A percentile compares a stretch with the other conserved stretches of the same genome.
phyloP scores from a whole-genome alignment of 305 asterid genomes.

The Ruellia speciosa region DNA sequence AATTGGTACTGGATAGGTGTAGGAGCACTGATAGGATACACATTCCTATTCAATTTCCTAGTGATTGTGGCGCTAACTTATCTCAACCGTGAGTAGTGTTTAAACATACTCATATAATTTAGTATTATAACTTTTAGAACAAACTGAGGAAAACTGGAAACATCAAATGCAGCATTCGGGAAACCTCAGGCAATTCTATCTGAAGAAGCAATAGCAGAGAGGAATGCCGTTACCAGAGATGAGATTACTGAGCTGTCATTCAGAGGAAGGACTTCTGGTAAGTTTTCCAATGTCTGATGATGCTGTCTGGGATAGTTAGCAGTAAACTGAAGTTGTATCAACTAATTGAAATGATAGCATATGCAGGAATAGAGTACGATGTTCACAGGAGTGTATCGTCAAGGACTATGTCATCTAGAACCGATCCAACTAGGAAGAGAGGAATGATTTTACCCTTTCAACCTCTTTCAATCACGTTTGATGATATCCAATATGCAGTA shows the following conservation, averaged over 20 bases:
- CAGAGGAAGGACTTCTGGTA: constrained; percentile 29
- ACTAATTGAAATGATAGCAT: not conserved
- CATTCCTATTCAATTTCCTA: constrained; percentile 53
- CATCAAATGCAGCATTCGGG: constrained; percentile 60
- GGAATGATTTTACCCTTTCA: constrained; percentile 92
- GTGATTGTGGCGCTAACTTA: constrained; percentile 60
- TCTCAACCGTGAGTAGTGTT: constrained; percentile 64
- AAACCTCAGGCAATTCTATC: constrained; percentile 57
- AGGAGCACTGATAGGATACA: constrained; percentile 61
- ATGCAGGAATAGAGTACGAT: constrained; percentile 31
- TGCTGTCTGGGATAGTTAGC: not conserved
- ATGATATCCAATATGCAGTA: constrained; percentile 68
- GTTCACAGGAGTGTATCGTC: constrained; percentile 39
- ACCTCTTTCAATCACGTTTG: constrained; percentile 81
- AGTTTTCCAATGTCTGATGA: not conserved
- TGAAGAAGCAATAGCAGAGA: constrained; percentile 44
- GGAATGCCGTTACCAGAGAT: constrained; percentile 32
- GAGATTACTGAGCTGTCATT: constrained; percentile 33
- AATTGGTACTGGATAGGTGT: constrained; percentile 93
- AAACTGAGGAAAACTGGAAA: constrained; percentile 11
- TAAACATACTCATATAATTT: not conserved
- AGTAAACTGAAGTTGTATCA: not conserved
- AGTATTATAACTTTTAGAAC: constrained; percentile 1
- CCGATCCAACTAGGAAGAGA: constrained; percentile 41
- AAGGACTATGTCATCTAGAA: constrained; percentile 25